These are phyloP conservation scores for Delonix regia DNA, from an alignment of 306 rosid species.

Conservation along the genomic window DNA sequence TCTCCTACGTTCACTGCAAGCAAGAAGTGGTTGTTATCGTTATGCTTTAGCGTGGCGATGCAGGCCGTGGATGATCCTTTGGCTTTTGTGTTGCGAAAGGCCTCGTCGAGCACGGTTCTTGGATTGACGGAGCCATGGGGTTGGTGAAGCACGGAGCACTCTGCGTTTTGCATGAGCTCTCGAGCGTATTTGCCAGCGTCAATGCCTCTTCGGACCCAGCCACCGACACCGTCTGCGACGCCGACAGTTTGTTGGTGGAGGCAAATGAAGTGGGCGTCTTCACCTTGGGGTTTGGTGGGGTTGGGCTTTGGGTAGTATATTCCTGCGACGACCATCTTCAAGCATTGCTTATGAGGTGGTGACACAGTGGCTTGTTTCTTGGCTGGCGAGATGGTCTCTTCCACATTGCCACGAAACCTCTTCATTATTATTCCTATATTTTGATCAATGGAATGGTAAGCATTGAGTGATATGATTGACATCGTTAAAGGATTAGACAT, in stretches of 20 bases:
- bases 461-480: too few species aligned
- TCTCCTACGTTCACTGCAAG: slow-evolving; percentile 2
- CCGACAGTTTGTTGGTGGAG: neutral
- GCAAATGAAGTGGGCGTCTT: neutral
- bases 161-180: neutral
- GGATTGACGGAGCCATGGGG: neutral
- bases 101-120: neutral
- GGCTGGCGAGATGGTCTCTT: too few species aligned
- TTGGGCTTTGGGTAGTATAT: neutral
- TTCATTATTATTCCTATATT: too few species aligned
- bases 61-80: neutral
- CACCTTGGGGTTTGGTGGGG: neutral
- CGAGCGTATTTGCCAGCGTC: neutral
- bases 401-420: too few species aligned
- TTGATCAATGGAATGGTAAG: too few species aligned
- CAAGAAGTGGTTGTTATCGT: neutral
- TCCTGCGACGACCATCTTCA: neutral
- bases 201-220: neutral
- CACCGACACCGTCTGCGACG: neutral
- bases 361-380: too few species aligned
- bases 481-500: too few species aligned
- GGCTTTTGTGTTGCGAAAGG: neutral
- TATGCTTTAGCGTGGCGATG: neutral
- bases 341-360: neutral
- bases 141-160: neutral